Percentiles rank a stretch among this genome's conserved stretches.
Conservation (phyloP, 352 stramenopile genomes). For the Phytophthora aleatoria region DNA sequence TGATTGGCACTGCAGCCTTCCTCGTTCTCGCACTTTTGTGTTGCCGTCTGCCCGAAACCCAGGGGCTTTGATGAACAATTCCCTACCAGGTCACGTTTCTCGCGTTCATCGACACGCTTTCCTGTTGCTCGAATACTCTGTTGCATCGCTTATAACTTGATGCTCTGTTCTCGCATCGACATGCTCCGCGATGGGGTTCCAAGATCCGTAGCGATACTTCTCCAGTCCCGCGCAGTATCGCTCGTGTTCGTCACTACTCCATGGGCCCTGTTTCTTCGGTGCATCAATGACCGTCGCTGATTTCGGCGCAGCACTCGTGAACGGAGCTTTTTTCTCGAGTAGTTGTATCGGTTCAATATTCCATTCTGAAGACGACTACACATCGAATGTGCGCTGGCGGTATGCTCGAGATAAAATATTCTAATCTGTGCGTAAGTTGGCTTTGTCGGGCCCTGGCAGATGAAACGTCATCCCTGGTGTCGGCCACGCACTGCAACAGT, state of each 20-base stretch:
- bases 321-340: too few species aligned
- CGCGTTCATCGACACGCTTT: conserved; percentile 14
- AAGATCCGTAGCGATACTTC: conserved; percentile 21
- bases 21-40: conserved; percentile 8
- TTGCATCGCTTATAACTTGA: conserved; percentile 24
- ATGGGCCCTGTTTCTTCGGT: conserved; percentile 9
- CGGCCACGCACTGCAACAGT: neutral
- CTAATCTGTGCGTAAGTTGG: too few species aligned
- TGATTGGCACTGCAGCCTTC: neutral
- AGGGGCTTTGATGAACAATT: neutral
- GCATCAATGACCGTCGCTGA: neutral
- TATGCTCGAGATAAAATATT: neutral
- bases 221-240: conserved; percentile 19
- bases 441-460: too few species aligned
- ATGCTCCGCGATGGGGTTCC: conserved; percentile 9
- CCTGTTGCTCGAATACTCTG: conserved; percentile 26
- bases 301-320: too few species aligned
- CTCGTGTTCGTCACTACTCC: conserved; percentile 27
- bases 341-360: too few species aligned
- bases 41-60: neutral
- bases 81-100: neutral
- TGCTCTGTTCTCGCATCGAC: conserved; percentile 24
- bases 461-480: too few species aligned
- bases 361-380: neutral
- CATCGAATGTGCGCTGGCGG: neutral